phyloP scores from a whole-genome alignment of 2,329 filamentous ascomycete genomes.

The Stachybotrys chlorohalonatus region DNA sequence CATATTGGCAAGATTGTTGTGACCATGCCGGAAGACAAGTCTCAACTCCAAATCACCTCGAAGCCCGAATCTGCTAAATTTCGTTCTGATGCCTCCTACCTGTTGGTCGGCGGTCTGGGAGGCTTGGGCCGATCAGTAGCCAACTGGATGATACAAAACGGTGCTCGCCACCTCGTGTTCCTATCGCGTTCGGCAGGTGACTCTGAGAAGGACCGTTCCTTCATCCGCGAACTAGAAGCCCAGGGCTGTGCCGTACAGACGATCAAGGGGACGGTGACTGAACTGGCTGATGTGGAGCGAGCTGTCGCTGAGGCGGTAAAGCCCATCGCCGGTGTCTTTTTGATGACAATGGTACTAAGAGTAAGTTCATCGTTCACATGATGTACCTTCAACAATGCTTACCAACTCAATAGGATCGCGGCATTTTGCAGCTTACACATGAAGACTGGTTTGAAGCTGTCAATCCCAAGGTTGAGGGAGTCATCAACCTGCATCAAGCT shows the following conservation, averaged over 20 bases:
- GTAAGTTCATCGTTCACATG: neutral
- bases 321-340: slow-evolving; percentile 2
- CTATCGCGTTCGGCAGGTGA: slow-evolving; percentile 5
- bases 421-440: slow-evolving; percentile 2
- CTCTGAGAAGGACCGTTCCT: neutral
- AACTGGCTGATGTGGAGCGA: neutral
- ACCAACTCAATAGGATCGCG: neutral
- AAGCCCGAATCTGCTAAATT: slow-evolving; percentile 3
- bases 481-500: slow-evolving; percentile 21
- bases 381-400: neutral
- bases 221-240: neutral
- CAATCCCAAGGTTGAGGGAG: slow-evolving; percentile 20
- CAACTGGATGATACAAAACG: slow-evolving; percentile 19
- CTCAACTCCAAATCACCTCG: neutral
- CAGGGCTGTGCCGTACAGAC: neutral
- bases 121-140: slow-evolving; percentile 19
- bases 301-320: neutral
- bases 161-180: slow-evolving; percentile 15
- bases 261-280: slow-evolving; percentile 14
- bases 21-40: slow-evolving; percentile 7
- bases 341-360: slow-evolving; percentile 16
- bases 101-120: slow-evolving; percentile 22
- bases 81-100: slow-evolving; percentile 13
- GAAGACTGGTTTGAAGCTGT: slow-evolving; percentile 13
- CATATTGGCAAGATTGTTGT: slow-evolving; percentile 34